Conservation (phyloP, 169 alveolate species). For the Cryptosporidium meleagridis region DNA sequence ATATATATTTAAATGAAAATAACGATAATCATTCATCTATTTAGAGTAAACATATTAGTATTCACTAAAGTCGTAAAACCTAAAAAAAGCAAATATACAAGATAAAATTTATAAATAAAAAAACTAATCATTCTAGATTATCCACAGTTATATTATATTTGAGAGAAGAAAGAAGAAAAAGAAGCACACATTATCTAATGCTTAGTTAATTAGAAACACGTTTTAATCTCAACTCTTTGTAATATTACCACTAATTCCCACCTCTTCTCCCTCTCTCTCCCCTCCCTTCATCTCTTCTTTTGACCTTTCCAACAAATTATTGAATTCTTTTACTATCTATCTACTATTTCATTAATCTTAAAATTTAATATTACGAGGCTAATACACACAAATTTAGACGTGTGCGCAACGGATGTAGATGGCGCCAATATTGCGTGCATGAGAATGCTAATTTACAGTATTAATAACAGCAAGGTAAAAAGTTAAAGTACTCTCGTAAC, state of each 20-base stretch:
- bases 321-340: neutral
- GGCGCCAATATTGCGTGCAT: slow-evolving; percentile 72
- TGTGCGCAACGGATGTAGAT: slow-evolving; percentile 55
- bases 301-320: neutral
- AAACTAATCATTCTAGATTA: too few species aligned
- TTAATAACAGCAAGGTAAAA: neutral
- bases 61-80: too few species aligned
- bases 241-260: neutral
- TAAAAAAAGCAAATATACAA: too few species aligned
- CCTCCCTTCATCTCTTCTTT: too few species aligned
- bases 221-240: neutral
- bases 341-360: neutral
- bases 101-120: too few species aligned
- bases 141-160: too few species aligned
- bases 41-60: too few species aligned
- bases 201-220: too few species aligned
- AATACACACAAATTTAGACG: slow-evolving; percentile 41
- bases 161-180: too few species aligned
- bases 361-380: neutral
- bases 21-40: too few species aligned
- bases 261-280: neutral
- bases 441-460: slow-evolving; percentile 23
- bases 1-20: too few species aligned
- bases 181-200: too few species aligned
- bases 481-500: slow-evolving; percentile 24